Conservation (phyloP, 2,329 filamentous ascomycete species). For the Samsoniella hepiali region DNA sequence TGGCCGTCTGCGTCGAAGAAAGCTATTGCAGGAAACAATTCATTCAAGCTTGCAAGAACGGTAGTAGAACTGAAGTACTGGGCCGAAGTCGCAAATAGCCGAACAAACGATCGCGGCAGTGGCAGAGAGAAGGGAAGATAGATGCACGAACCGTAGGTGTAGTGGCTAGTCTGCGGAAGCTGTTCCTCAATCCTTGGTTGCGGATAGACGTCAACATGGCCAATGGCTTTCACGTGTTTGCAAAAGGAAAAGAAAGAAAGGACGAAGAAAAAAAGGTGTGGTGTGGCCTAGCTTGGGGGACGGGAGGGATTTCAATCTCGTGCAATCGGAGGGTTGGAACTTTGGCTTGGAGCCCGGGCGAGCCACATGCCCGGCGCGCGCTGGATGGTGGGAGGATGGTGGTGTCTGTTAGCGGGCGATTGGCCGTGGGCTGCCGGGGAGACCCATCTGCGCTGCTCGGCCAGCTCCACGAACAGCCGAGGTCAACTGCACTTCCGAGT, state of each 20-base stretch:
- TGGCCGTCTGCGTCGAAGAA: neutral
- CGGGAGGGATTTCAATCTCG: slow-evolving; percentile 12
- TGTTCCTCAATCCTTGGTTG: slow-evolving; percentile 33
- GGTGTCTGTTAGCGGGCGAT: neutral
- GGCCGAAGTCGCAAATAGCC: slow-evolving; percentile 6
- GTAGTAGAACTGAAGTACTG: neutral
- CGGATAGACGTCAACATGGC: slow-evolving; percentile 37
- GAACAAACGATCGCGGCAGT: neutral
- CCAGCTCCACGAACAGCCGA: slow-evolving; percentile 17
- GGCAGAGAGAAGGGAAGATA: neutral
- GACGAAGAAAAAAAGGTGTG: neutral
- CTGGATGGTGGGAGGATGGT: neutral
- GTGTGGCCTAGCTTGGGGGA: slow-evolving; percentile 6
- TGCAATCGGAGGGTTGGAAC: slow-evolving; percentile 8
- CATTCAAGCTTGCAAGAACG: neutral
- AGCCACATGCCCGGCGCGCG: neutral
- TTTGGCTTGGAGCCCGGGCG: neutral
- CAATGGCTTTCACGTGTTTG: slow-evolving; percentile 21
- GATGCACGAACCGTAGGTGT: slow-evolving; percentile 24
- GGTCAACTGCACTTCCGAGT: slow-evolving; percentile 4
- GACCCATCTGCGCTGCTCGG: slow-evolving; percentile 8
- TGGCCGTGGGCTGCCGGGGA: slow-evolving; percentile 8
- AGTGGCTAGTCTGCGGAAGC: slow-evolving; percentile 30
- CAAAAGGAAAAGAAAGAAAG: neutral
- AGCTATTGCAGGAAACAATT: neutral